Percentiles rank a stretch among this genome's conserved stretches.
phyloP scores from a whole-genome alignment of 768 basidiomycete genomes.

The Termitomyces sp. region DNA sequence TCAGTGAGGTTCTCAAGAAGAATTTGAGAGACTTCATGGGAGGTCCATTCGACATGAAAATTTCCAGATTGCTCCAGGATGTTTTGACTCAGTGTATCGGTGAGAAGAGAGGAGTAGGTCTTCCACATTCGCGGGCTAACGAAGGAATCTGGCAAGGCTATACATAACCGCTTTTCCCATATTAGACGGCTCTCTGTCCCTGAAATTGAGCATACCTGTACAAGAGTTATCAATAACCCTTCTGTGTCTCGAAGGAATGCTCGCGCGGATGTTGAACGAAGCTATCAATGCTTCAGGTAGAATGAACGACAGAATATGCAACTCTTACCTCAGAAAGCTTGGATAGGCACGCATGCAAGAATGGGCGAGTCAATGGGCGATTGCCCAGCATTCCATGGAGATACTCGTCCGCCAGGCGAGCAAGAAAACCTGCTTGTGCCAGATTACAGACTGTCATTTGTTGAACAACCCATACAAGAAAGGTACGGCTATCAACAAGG shows the following conservation, averaged over 20 bases:
- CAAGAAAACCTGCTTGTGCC: conserved; percentile 75
- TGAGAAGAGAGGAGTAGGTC: conserved; percentile 40
- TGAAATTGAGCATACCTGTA: conserved; percentile 43
- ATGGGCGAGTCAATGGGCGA: conserved; percentile 63
- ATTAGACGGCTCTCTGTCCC: not conserved
- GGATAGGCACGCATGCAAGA: conserved; percentile 63
- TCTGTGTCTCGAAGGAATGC: conserved; percentile 52
- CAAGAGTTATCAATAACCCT: conserved; percentile 43
- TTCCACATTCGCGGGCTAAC: conserved; percentile 69
- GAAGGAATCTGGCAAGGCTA: conserved; percentile 70
- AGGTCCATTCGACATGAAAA: conserved; percentile 30
- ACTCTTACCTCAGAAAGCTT: conserved; percentile 58
- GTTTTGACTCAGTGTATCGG: conserved; percentile 40
- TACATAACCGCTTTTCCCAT: conserved; percentile 51
- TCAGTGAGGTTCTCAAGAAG: conserved; percentile 60
- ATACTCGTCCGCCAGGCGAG: conserved; percentile 75
- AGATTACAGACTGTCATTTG: conserved; percentile 75
- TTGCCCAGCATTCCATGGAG: conserved; percentile 59
- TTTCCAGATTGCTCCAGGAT: conserved; percentile 23
- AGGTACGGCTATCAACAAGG: conserved; percentile 71
- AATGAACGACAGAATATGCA: not conserved
- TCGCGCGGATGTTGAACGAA: conserved; percentile 45
- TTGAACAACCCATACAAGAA: conserved; percentile 74
- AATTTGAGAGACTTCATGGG: conserved; percentile 37
- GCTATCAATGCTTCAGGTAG: conserved; percentile 29